Base-by-base conservation (phyloP, 176 grass and related monocot species). In the Pontederia paniculata region DNA sequence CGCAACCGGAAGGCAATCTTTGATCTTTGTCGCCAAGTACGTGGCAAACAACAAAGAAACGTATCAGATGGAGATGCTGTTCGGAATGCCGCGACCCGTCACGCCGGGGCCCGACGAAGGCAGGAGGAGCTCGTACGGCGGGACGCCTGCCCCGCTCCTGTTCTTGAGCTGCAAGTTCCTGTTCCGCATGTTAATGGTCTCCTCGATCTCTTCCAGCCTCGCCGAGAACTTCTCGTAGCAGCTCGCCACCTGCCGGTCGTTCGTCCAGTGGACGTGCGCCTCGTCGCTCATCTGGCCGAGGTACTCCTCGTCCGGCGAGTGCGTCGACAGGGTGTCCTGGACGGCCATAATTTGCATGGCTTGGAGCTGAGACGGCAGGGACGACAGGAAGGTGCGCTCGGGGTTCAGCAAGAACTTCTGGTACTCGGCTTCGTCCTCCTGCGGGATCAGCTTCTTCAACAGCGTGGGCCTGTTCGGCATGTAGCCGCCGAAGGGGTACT, bases 11-110 rank as follows among this genome's bases (percentile, higher is more conserved):
- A 2, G 5, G 7, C 28, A 5, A n/a, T n/a, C n/a, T n/a, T n/a
- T n/a, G n/a, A n/a, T n/a, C n/a, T n/a, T n/a, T n/a, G n/a, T n/a
- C n/a, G n/a, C n/a, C n/a, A n/a, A n/a, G n/a, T n/a, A n/a, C n/a
- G n/a, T n/a, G n/a, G n/a, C n/a, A n/a, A n/a, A n/a, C n/a, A n/a
- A n/a, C n/a, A n/a, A n/a, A n/a, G n/a, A n/a, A 37, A 37, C 48
- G n/a, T 17, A 59, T 94, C 59, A 94, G 12, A 94, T 94, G 42
- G 88, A 94, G 23, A 88, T 81, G 61, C 83, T 88, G 48, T 76
- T 81, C 0, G 88, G 88, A 56, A 84, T 80, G 37, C 87, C 87
- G 21, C 48, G 80, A 3, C 60, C 82, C 0, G 72, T 88, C 10
- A 88, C 79, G 23, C 76, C 64, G 0, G 54, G 72, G 12, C 53